A percentile compares a stretch with the other conserved stretches of the same genome.
phyloP scores from a whole-genome alignment of 441 rosid species.

The Erodium chrysanthum region DNA sequence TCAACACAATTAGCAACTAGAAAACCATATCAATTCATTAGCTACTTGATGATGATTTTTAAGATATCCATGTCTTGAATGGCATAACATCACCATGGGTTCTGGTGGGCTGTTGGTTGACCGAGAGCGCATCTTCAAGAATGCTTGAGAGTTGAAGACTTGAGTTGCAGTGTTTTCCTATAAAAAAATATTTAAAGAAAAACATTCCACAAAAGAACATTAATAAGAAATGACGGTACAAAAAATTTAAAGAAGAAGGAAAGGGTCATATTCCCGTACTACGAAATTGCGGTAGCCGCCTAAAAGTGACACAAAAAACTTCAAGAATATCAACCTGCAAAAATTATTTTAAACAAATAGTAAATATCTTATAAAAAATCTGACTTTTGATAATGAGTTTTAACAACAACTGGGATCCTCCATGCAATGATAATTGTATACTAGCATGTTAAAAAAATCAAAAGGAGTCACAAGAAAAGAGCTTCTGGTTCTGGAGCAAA shows the following conservation, averaged over 20 bases:
- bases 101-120: conserved; percentile 81
- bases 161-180: conserved; percentile 64
- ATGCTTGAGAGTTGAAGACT: conserved; percentile 78
- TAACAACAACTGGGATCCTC: neutral
- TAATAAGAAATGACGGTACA: neutral
- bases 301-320: conserved; percentile 80
- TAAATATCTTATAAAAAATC: neutral
- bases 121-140: conserved; percentile 86
- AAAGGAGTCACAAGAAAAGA: neutral
- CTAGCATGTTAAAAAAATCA: neutral
- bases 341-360: neutral
- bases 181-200: conserved; percentile 10
- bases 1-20: neutral
- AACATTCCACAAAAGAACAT: conserved; percentile 7
- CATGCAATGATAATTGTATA: conserved; percentile 2
- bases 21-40: neutral
- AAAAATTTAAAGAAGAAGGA: conserved; percentile 10
- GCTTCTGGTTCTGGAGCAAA: conserved; percentile 3
- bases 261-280: conserved; percentile 34
- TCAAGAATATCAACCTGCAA: conserved; percentile 70
- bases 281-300: conserved; percentile 95
- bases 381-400: neutral
- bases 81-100: conserved; percentile 57
- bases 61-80: conserved; percentile 11
- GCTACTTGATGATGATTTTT: neutral